Evolutionary conservation across 2,329 filamentous ascomycete genomes (phyloP).

Genomic region (Davidsoniella virescens): DNA sequence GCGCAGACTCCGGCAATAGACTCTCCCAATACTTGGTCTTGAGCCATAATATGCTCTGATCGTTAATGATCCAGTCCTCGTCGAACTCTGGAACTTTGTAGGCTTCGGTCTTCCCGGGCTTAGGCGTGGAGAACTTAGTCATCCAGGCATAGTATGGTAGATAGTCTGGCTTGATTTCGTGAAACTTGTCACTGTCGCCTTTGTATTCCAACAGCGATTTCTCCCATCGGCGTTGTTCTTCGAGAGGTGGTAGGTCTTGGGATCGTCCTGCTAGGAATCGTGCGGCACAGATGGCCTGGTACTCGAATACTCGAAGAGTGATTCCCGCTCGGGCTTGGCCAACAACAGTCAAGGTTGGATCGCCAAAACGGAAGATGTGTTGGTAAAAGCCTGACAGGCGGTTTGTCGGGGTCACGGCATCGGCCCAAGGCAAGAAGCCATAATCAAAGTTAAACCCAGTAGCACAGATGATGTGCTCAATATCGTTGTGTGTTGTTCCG

Average conservation of each 20-base stretch:
- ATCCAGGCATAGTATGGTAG: slow-evolving; percentile 25
- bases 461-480: slow-evolving; percentile 42
- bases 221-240: slow-evolving; percentile 22
- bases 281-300: slow-evolving; percentile 23
- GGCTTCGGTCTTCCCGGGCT: slow-evolving; percentile 20
- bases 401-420: slow-evolving; percentile 2
- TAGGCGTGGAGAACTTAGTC: slow-evolving; percentile 25
- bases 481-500: slow-evolving; percentile 28
- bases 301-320: slow-evolving; percentile 24
- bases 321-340: slow-evolving; percentile 23
- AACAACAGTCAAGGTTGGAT: slow-evolving; percentile 21
- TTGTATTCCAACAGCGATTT: slow-evolving; percentile 17
- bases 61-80: slow-evolving; percentile 21
- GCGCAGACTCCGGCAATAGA: slow-evolving; percentile 17
- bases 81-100: slow-evolving; percentile 27
- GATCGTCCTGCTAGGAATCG: slow-evolving; percentile 21
- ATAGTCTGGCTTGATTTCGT: slow-evolving; percentile 22
- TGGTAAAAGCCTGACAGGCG: slow-evolving; percentile 22
- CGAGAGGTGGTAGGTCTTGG: slow-evolving; percentile 15
- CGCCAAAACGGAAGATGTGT: slow-evolving; percentile 22
- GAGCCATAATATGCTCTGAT: slow-evolving; percentile 16
- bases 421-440: slow-evolving; percentile 29
- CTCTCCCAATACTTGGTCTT: slow-evolving; percentile 20
- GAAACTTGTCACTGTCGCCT: slow-evolving; percentile 21
- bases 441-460: slow-evolving; percentile 44